These are phyloP conservation scores for Urochloa ruziziensis DNA, from an alignment of 176 grass and related monocot species.

Conservation along the genomic window DNA sequence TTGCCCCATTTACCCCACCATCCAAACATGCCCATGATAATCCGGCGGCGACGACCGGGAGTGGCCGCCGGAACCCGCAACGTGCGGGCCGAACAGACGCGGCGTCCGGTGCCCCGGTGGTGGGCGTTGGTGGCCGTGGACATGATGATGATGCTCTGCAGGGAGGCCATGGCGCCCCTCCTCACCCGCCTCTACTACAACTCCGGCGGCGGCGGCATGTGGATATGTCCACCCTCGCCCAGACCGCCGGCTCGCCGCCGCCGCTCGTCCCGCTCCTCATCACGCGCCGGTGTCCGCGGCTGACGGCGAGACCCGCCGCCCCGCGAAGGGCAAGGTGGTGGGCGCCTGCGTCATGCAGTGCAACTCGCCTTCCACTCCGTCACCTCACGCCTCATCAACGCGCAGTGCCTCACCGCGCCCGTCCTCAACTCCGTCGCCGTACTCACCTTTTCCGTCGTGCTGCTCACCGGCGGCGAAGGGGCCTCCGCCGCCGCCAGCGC, in stretches of 20 bases:
- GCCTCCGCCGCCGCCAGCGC: constrained; percentile 18
- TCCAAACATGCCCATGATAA: no score
- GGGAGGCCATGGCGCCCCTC: constrained; percentile 54
- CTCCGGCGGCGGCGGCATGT: constrained; percentile 65
- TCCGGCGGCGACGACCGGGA: neutral
- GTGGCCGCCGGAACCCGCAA: neutral
- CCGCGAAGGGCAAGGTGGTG: constrained; percentile 25
- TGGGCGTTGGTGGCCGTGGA: constrained; percentile 45
- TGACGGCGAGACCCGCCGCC: constrained; percentile 9
- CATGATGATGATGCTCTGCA: constrained; percentile 50
- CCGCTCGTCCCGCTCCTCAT: constrained; percentile 41
- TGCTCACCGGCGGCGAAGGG: constrained; percentile 43
- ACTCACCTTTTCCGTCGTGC: constrained; percentile 58
- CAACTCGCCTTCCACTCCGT: neutral
- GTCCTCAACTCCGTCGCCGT: constrained; percentile 73
- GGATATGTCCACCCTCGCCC: constrained; percentile 64
- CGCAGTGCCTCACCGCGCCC: constrained; percentile 54
- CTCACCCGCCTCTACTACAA: constrained; percentile 65
- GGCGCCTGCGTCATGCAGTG: constrained; percentile 34
- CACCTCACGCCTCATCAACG: constrained; percentile 40
- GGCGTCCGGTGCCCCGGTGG: constrained; percentile 39
- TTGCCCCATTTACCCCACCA: neutral
- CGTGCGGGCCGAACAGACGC: neutral
- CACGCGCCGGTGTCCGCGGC: neutral
- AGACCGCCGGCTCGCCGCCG: constrained; percentile 50